Percentiles rank a stretch among this genome's conserved stretches.
Conservation (phyloP, 2,329 filamentous ascomycete species). For the Penicillium olsonii region DNA sequence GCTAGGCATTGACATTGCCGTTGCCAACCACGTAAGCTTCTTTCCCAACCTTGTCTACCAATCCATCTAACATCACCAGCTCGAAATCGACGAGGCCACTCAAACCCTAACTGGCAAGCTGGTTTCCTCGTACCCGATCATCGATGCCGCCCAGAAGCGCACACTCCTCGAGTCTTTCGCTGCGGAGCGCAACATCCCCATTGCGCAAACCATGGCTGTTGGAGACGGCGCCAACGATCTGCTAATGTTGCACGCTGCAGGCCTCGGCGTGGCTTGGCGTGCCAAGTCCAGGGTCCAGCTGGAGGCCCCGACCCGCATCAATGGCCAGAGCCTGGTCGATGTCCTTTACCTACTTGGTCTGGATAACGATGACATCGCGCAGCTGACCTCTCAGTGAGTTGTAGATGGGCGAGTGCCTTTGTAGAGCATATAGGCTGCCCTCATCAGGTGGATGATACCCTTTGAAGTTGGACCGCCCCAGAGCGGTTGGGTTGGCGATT, state of each 20-base stretch:
- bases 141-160: slow-evolving; percentile 61
- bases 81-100: slow-evolving; percentile 50
- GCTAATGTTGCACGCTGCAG: slow-evolving; percentile 64
- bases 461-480: background rate
- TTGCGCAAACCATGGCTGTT: slow-evolving; percentile 59
- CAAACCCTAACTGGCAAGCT: slow-evolving; percentile 60
- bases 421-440: slow-evolving; percentile 1
- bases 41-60: background rate
- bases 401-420: background rate
- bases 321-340: slow-evolving; percentile 59
- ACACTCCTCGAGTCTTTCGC: slow-evolving; percentile 58
- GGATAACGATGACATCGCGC: slow-evolving; percentile 51
- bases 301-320: slow-evolving; percentile 61
- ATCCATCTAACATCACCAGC: slow-evolving; percentile 29
- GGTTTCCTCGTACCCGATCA: slow-evolving; percentile 55
- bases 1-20: slow-evolving; percentile 82
- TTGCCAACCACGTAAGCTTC: slow-evolving; percentile 73
- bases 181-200: slow-evolving; percentile 53
- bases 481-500: background rate
- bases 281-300: slow-evolving; percentile 66
- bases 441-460: slow-evolving; percentile 1
- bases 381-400: slow-evolving; percentile 35
- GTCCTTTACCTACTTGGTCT: slow-evolving; percentile 61
- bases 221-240: slow-evolving; percentile 68
- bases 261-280: slow-evolving; percentile 63